Conservation (phyloP, 768 basidiomycete species). For the Psilocybe sp. region DNA sequence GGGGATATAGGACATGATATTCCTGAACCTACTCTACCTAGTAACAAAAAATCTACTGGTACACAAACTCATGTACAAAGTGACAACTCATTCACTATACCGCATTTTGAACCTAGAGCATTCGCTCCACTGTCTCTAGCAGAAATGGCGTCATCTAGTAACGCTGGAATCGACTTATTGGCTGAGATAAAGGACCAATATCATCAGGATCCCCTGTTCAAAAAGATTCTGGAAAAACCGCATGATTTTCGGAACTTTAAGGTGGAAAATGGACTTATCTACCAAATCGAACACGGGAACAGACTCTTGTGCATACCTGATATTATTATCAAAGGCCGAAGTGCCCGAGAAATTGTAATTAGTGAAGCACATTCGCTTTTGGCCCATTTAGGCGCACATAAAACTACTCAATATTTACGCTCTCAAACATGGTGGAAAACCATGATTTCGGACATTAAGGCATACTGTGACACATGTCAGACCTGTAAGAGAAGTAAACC, state of each 20-base stretch:
- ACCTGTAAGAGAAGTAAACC: constrained; percentile 7
- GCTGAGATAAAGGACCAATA: constrained; percentile 3
- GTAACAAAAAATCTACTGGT: background rate
- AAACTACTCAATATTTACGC: constrained; percentile 5
- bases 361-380: constrained; percentile 3
- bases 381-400: constrained; percentile 2
- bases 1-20: background rate
- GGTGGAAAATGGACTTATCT: constrained; percentile 3
- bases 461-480: constrained; percentile 1
- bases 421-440: constrained; percentile 9
- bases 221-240: constrained; percentile 2
- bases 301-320: constrained; percentile 2
- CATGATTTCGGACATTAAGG: constrained; percentile 2
- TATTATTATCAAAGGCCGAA: background rate
- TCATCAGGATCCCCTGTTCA: constrained; percentile 6
- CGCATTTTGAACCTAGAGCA: background rate
- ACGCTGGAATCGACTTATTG: constrained; percentile 2
- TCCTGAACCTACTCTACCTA: background rate
- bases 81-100: background rate
- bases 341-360: constrained; percentile 4
- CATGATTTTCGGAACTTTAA: constrained; percentile 10
- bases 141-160: background rate
- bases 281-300: background rate
- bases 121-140: constrained; percentile 1
- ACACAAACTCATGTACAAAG: background rate